These are phyloP conservation scores for Berberis vulgaris DNA, from an alignment of 164 flowering plant genomes.

Conservation along the genomic window DNA sequence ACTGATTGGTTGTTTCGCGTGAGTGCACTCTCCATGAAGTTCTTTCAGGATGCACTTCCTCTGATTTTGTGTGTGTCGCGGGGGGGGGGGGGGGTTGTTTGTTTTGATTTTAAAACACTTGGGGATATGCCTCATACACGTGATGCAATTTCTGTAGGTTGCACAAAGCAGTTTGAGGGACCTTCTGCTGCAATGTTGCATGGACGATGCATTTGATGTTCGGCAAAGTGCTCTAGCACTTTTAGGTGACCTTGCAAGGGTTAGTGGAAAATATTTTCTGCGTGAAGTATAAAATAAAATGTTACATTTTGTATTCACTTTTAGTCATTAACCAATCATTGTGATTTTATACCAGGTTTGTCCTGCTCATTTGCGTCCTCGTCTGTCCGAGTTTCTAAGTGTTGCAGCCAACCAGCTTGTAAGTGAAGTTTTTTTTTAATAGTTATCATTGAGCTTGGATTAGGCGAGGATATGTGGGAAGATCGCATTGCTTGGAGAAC, in stretches of 20 bases:
- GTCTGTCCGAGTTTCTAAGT: constrained; percentile 74
- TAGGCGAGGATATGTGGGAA: too few species aligned
- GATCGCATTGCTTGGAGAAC: too few species aligned
- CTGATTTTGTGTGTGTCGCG: too few species aligned
- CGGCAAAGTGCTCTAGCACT: constrained; percentile 97
- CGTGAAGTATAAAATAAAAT: not conserved
- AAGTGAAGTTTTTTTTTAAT: constrained; percentile 9
- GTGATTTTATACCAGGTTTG: constrained; percentile 48
- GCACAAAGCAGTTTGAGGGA: constrained; percentile 76
- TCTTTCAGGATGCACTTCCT: too few species aligned
- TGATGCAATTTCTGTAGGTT: constrained; percentile 39
- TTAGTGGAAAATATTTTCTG: constrained; percentile 30
- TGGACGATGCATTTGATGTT: constrained; percentile 83
- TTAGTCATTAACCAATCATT: not conserved
- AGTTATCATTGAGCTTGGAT: not conserved
- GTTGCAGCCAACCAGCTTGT: constrained; percentile 88
- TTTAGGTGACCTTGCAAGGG: constrained; percentile 95
- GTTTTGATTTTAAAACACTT: too few species aligned
- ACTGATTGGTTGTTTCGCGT: too few species aligned
- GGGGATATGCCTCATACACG: not conserved
- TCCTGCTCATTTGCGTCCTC: constrained; percentile 70
- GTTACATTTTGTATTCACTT: not conserved
- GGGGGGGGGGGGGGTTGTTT: too few species aligned
- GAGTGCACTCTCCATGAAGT: too few species aligned
- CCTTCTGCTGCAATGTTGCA: constrained; percentile 85